phyloP scores from a whole-genome alignment of 2,329 filamentous ascomycete genomes.

The Aspergillus sclerotialis region DNA sequence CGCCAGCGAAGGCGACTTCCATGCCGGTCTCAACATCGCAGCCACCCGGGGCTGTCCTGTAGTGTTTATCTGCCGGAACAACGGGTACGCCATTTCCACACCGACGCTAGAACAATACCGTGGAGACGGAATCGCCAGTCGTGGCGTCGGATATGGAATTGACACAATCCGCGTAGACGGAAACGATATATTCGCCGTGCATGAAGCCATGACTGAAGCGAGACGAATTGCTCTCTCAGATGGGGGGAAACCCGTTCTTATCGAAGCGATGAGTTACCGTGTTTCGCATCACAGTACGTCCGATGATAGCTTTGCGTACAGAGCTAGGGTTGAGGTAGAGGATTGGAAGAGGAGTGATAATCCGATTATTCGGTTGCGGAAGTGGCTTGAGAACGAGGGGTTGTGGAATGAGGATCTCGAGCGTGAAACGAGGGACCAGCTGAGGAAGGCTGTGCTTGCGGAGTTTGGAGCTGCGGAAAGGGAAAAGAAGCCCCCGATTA shows the following conservation, averaged over 20 bases:
- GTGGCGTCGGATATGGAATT: constrained; percentile 87
- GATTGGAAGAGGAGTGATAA: constrained; percentile 91
- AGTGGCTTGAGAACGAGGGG: constrained; percentile 79
- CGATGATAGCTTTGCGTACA: constrained; percentile 94
- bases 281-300: constrained; percentile 95
- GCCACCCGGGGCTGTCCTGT: constrained; percentile 82
- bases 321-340: constrained; percentile 85
- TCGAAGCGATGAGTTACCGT: constrained; percentile 98
- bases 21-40: constrained; percentile 83
- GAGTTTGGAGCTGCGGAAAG: constrained; percentile 69
- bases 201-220: constrained; percentile 71
- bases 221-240: constrained; percentile 70
- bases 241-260: constrained; percentile 74
- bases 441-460: constrained; percentile 69
- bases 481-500: constrained; percentile 49
- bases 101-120: constrained; percentile 86
- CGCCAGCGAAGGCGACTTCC: constrained; percentile 85
- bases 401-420: constrained; percentile 84
- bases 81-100: constrained; percentile 85
- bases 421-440: constrained; percentile 58
- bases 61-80: constrained; percentile 87
- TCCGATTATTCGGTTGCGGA: constrained; percentile 74
- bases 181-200: constrained; percentile 88
- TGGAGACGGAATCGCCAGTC: constrained; percentile 81
- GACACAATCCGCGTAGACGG: constrained; percentile 87